Evolutionary conservation across 129 eudicot genomes (phyloP).

Genomic region (Chrysanthemum lavandulifolium): DNA sequence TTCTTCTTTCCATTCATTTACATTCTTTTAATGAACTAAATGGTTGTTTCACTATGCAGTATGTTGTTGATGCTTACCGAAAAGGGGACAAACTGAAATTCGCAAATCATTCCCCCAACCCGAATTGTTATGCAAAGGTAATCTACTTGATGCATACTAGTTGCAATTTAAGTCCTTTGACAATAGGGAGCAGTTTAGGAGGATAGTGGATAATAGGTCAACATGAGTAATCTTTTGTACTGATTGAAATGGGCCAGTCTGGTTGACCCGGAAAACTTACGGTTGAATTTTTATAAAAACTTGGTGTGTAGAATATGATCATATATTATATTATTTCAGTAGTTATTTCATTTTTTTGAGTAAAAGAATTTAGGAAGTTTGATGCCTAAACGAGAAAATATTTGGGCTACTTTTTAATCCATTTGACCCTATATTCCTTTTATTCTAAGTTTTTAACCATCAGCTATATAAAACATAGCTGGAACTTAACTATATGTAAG

Average conservation of each 20-base stretch:
- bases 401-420: background rate
- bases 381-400: background rate
- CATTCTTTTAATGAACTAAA: background rate
- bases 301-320: too few species aligned
- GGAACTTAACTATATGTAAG: background rate
- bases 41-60: slow-evolving; percentile 38
- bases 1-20: background rate
- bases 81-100: slow-evolving; percentile 87
- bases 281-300: too few species aligned
- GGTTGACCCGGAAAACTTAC: background rate
- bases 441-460: too few species aligned
- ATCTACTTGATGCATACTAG: slow-evolving; percentile 7
- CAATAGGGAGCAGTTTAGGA: background rate
- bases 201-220: background rate
- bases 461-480: background rate
- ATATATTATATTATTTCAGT: background rate
- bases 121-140: slow-evolving; percentile 96
- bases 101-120: slow-evolving; percentile 90
- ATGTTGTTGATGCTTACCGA: slow-evolving; percentile 87
- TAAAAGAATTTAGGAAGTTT: slow-evolving; percentile 2
- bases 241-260: background rate
- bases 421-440: background rate
- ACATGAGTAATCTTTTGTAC: background rate
- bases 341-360: background rate
- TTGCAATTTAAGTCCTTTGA: background rate